Evolutionary conservation across 345 rosid genomes (phyloP).

Genomic region (Lagerstroemia speciosa): DNA sequence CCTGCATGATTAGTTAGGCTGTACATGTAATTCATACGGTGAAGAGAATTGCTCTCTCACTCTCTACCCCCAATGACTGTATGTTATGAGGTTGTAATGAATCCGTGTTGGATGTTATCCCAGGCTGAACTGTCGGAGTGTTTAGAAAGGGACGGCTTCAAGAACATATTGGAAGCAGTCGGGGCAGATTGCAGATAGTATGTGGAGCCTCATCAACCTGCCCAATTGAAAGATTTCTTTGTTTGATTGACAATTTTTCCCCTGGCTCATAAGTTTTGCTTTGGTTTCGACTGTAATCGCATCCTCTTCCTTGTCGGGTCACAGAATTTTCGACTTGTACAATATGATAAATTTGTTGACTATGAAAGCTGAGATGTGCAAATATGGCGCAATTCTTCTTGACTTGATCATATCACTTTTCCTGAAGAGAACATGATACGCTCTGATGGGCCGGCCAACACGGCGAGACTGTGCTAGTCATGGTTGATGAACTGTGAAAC

Average conservation of each 20-base stretch:
- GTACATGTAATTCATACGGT: neutral
- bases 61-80: neutral
- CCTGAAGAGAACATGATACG: no score
- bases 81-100: neutral
- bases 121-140: slow-evolving; percentile 83
- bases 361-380: neutral
- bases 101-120: slow-evolving; percentile 1
- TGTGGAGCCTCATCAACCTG: neutral
- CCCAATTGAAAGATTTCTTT: neutral
- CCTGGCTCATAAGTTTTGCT: neutral
- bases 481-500: no score
- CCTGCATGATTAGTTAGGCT: neutral
- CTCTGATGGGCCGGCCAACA: no score
- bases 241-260: neutral
- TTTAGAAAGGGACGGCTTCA: slow-evolving; percentile 87
- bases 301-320: neutral
- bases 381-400: no score
- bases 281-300: neutral
- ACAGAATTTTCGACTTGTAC: neutral
- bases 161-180: slow-evolving; percentile 69
- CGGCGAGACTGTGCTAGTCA: no score
- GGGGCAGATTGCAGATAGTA: slow-evolving; percentile 73
- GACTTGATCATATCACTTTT: no score
- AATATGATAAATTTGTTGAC: neutral
- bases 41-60: neutral